Evolutionary conservation across 108 stramenopile species (phyloP), one percentile per base, ranked within the genome.

Genomic region (Fragilariopsis cylindrus): DNA sequence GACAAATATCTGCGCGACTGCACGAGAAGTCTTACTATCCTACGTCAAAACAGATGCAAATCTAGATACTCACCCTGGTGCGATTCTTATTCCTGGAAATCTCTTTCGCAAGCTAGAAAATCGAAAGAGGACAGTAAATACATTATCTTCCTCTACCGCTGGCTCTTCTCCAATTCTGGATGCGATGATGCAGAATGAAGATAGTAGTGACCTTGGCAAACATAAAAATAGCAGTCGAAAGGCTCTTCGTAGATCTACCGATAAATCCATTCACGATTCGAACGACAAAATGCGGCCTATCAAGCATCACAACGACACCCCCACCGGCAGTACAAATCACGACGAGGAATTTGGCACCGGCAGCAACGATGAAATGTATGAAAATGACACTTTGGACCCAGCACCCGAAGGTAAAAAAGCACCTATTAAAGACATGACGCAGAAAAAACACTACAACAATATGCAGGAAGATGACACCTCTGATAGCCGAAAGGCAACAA

Each of bases 41-140:
- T 86, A 86, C 68, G 92, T 96, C 21, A 96, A 96, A 73, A 93
- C 86, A 54, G 95, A 96, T 79, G 84, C 82, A 50, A 88, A 96
- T 73, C 77, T 96, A 44, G 79, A 85, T 46, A 73, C 85, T 12
- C 92, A 90, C 71, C 92, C 95, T 8, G 93, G 91, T 40, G 56
- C 74, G 30, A 88, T 94, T 58, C 76, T 70, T 7, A 55, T 96
- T 19, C 95, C 95, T 44, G 79, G 57, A 4, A 57, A 66, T 62
- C 72, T 87, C 9, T 87, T 83, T 16, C 62, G 62, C 39, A 44
- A 41, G 45, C 4, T n/a, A 63, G 43, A 43, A 63, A 44, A 4
- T 57, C 71, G 65, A 46, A 65, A 58, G 48, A 60, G 43, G 13
- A 9, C 19, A 63, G 43, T n/a, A 3, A 43, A 63, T 9, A 15